Conservation (phyloP, 306 rosid genomes). For the Astragalus glycyphyllos region DNA sequence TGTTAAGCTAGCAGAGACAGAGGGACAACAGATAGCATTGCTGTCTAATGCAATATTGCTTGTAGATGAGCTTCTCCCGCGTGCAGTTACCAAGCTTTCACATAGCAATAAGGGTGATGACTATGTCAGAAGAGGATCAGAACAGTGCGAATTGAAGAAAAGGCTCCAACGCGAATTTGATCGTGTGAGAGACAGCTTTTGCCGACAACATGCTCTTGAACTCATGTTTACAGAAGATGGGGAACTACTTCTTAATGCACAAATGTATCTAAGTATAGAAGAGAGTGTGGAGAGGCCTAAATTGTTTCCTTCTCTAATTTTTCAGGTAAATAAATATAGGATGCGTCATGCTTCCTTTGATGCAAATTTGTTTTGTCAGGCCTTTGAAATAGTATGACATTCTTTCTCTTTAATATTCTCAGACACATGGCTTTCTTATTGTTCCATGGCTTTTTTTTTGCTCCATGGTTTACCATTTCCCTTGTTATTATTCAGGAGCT, state of each 20-base stretch:
- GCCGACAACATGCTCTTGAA: slow-evolving; percentile 85
- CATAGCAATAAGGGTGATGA: slow-evolving; percentile 53
- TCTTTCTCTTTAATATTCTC: slow-evolving; percentile 1
- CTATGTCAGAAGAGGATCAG: slow-evolving; percentile 58
- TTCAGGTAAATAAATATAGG: slow-evolving; percentile 65
- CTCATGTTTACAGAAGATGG: slow-evolving; percentile 91
- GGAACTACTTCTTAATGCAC: slow-evolving; percentile 62
- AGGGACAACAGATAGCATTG: slow-evolving; percentile 79
- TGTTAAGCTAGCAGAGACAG: slow-evolving; percentile 81
- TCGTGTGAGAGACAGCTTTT: slow-evolving; percentile 79
- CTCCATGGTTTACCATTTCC: too few species aligned
- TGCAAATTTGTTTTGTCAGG: too few species aligned
- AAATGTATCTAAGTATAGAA: slow-evolving; percentile 68
- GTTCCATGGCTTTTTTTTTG: too few species aligned
- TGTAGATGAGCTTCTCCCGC: slow-evolving; percentile 84
- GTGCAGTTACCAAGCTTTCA: slow-evolving; percentile 72
- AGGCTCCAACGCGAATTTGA: slow-evolving; percentile 81
- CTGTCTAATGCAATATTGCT: slow-evolving; percentile 77
- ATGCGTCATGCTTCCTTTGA: slow-evolving; percentile 33
- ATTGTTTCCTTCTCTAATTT: slow-evolving; percentile 88
- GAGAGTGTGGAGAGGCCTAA: slow-evolving; percentile 62
- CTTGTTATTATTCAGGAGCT: slow-evolving; percentile 57
- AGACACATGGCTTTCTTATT: too few species aligned
- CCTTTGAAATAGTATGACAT: slow-evolving; percentile 14
- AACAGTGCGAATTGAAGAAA: slow-evolving; percentile 82